These are phyloP conservation scores for Sequoiadendron giganteum DNA, from an alignment of 75 land plant species.

Conservation along the genomic window DNA sequence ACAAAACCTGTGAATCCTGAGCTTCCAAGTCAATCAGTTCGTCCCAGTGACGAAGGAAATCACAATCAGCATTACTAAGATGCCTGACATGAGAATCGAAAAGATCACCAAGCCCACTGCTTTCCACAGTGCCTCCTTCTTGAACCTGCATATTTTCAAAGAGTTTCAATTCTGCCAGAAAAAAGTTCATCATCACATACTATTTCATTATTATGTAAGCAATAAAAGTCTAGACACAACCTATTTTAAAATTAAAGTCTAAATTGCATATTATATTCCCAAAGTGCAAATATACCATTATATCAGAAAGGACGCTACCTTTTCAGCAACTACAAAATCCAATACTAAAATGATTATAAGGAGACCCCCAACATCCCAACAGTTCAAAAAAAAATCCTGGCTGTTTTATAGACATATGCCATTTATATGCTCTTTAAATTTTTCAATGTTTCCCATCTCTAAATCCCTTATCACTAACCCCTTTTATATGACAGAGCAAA, in stretches of 20 bases:
- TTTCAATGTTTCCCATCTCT: neutral
- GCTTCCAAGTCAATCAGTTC: constrained; percentile 83
- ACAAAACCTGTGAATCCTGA: constrained; percentile 45
- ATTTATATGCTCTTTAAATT: neutral
- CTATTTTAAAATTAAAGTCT: neutral
- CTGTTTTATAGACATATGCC: neutral
- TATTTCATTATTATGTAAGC: neutral
- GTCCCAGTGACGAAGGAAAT: constrained; percentile 70
- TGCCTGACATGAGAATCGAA: constrained; percentile 54
- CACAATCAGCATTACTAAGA: constrained; percentile 38
- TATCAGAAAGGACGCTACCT: neutral
- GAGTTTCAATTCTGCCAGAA: neutral
- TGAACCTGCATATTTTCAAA: constrained; percentile 39
- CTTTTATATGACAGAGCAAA: neutral
- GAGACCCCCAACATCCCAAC: neutral
- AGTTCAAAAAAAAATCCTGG: neutral
- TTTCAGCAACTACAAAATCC: neutral
- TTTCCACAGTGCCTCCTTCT: constrained; percentile 60
- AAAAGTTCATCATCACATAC: neutral
- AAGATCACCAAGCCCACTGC: constrained; percentile 76
- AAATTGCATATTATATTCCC: neutral
- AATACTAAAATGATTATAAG: neutral
- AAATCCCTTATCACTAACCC: neutral
- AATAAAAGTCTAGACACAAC: neutral
- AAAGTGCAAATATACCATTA: neutral